Percentiles rank a stretch among this genome's conserved stretches.
These are phyloP conservation scores for Scedosporium aurantiacum DNA, from an alignment of 2,329 filamentous ascomycete genomes.

Conservation along the genomic window DNA sequence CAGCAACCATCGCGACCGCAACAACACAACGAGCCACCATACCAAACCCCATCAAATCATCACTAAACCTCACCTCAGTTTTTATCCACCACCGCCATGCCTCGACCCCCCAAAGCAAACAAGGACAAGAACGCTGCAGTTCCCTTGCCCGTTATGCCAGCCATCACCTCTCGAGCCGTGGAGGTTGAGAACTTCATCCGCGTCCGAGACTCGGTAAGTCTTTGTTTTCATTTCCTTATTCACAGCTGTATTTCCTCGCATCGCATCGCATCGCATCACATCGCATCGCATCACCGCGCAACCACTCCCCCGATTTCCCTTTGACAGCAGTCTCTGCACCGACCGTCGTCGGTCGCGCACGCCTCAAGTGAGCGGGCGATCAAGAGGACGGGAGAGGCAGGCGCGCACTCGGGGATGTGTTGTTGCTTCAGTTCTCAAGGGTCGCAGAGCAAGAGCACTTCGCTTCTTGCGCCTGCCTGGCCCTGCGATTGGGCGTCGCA, in stretches of 20 bases:
- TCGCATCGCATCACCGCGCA: background rate
- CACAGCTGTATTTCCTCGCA: background rate
- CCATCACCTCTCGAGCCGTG: constrained; percentile 26
- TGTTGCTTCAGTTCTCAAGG: too few relatives aligned
- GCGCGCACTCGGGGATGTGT: background rate
- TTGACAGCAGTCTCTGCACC: background rate
- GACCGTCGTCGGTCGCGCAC: background rate
- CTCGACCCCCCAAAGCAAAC: constrained; percentile 32
- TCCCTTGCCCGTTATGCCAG: constrained; percentile 24
- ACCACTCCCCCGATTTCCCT: background rate
- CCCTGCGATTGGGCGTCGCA: background rate
- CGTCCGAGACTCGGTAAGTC: constrained; percentile 71
- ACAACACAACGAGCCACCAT: background rate
- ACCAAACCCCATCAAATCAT: background rate
- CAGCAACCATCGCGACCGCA: constrained; percentile 7
- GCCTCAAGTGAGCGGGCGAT: background rate
- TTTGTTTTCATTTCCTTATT: constrained; percentile 7
- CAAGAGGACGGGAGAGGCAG: background rate
- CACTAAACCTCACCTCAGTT: constrained; percentile 5
- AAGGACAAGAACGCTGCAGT: constrained; percentile 26
- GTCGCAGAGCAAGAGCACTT: background rate
- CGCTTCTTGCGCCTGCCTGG: background rate
- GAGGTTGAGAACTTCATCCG: constrained; percentile 68
- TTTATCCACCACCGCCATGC: constrained; percentile 22
- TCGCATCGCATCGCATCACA: background rate